phyloP scores from a whole-genome alignment of 2,329 filamentous ascomycete species.

The Colletotrichum tropicicola region DNA sequence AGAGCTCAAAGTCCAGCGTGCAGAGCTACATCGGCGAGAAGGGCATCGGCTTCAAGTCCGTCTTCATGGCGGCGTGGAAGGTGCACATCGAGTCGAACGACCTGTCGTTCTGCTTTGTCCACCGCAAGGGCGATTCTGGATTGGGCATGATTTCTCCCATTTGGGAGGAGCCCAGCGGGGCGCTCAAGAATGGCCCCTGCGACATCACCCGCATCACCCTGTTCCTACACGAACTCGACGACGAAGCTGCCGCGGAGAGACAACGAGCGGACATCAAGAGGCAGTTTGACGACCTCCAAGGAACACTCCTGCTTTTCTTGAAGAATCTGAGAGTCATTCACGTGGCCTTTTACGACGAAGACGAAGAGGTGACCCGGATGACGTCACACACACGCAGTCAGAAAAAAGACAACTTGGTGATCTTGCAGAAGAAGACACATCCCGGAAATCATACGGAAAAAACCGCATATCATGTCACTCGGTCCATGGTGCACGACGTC shows the following conservation, averaged over 20 bases:
- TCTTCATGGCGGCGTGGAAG: conserved; percentile 55
- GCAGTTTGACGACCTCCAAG: conserved; percentile 48
- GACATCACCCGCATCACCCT: conserved; percentile 50
- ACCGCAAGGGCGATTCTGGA: conserved; percentile 49
- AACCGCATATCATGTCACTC: conserved; percentile 41
- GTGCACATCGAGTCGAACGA: conserved; percentile 54
- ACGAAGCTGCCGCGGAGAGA: conserved; percentile 22
- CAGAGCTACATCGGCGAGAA: conserved; percentile 57
- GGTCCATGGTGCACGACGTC: conserved; percentile 13
- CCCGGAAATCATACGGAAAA: too few species aligned
- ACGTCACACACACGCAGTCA: not conserved
- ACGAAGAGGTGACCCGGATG: conserved; percentile 1
- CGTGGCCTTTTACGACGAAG: conserved; percentile 38
- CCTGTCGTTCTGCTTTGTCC: conserved; percentile 54
- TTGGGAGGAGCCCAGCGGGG: conserved; percentile 44
- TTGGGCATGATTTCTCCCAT: conserved; percentile 60
- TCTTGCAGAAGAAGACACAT: too few species aligned
- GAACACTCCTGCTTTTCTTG: conserved; percentile 51
- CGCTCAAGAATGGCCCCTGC: conserved; percentile 1
- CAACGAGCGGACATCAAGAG: conserved; percentile 36
- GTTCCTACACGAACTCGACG: conserved; percentile 41
- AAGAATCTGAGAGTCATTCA: conserved; percentile 46
- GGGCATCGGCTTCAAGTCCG: conserved; percentile 61
- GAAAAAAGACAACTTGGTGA: not conserved
- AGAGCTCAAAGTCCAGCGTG: conserved; percentile 53